A percentile compares a stretch with the other conserved stretches of the same genome.
Conservation (phyloP, 768 basidiomycete genomes). For the Leccinum arenicola region DNA sequence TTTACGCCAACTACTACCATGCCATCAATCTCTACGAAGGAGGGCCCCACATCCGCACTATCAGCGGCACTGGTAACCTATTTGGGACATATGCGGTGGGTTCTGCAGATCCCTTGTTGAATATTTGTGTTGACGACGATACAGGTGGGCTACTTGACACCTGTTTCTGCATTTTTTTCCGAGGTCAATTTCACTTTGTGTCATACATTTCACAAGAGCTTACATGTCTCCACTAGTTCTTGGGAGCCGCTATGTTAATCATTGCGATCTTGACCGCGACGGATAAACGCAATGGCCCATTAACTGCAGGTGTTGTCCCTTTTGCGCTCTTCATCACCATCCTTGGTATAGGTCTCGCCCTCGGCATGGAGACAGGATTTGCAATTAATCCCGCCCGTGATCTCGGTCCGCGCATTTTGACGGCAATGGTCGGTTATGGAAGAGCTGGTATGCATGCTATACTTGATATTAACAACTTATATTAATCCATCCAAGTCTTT, state of each 20-base stretch:
- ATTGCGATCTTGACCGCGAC: slow-evolving; percentile 51
- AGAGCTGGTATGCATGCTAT: slow-evolving; percentile 37
- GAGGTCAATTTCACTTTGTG: slow-evolving; percentile 30
- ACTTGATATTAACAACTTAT: not conserved
- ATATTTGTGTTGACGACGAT: slow-evolving; percentile 7
- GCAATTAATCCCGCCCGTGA: slow-evolving; percentile 73
- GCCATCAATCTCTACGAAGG: slow-evolving; percentile 70
- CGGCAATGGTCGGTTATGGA: slow-evolving; percentile 72
- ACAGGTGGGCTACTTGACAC: slow-evolving; percentile 41
- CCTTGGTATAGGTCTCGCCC: slow-evolving; percentile 53
- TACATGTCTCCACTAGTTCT: slow-evolving; percentile 37
- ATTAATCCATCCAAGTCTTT: not conserved
- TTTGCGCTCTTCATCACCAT: slow-evolving; percentile 54
- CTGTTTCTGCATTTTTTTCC: slow-evolving; percentile 44
- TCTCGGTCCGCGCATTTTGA: slow-evolving; percentile 64
- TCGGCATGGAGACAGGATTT: slow-evolving; percentile 66
- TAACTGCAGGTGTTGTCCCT: slow-evolving; percentile 51
- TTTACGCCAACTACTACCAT: slow-evolving; percentile 66
- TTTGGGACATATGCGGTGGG: slow-evolving; percentile 63
- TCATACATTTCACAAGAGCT: not conserved
- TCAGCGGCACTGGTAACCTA: slow-evolving; percentile 52
- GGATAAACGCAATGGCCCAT: slow-evolving; percentile 50
- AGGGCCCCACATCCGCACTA: slow-evolving; percentile 49
- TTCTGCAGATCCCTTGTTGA: not conserved
- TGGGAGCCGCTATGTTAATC: slow-evolving; percentile 54